These are phyloP conservation scores for Phascolomyces articulosus DNA, from an alignment of 371 early-diverging fungal genomes.

Conservation along the genomic window DNA sequence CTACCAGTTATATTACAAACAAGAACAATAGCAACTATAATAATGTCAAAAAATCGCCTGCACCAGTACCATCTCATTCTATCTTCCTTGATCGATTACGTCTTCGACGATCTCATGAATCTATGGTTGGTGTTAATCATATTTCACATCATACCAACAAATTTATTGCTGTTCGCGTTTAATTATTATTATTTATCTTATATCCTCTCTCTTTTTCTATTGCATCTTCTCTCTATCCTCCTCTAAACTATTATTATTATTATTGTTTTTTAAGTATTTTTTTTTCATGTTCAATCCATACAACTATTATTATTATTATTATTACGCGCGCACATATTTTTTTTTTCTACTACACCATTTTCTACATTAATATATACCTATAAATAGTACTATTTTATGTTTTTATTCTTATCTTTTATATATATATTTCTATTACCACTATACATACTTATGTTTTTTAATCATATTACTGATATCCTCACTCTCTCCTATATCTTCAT, in stretches of 20 bases:
- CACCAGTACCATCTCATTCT: not conserved
- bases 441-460: not conserved
- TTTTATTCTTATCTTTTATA: not conserved
- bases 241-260: not conserved
- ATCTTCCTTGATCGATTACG: constrained; percentile 1
- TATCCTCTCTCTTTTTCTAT: not conserved
- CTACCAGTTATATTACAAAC: not conserved
- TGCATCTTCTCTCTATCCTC: no score
- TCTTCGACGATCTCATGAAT: not conserved
- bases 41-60: not conserved
- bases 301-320: no score
- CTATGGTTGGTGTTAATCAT: not conserved
- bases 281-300: not conserved
- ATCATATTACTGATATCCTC: no score
- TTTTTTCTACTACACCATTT: not conserved
- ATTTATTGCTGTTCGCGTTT: not conserved
- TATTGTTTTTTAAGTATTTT: not conserved
- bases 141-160: not conserved
- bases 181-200: not conserved
- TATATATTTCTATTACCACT: not conserved
- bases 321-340: not conserved
- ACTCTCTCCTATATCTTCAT: no score
- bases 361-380: no score
- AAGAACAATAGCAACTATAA: not conserved
- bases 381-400: no score